These are phyloP conservation scores for Knufia petricola DNA, from an alignment of 2,329 filamentous ascomycete genomes.

Conservation along the genomic window DNA sequence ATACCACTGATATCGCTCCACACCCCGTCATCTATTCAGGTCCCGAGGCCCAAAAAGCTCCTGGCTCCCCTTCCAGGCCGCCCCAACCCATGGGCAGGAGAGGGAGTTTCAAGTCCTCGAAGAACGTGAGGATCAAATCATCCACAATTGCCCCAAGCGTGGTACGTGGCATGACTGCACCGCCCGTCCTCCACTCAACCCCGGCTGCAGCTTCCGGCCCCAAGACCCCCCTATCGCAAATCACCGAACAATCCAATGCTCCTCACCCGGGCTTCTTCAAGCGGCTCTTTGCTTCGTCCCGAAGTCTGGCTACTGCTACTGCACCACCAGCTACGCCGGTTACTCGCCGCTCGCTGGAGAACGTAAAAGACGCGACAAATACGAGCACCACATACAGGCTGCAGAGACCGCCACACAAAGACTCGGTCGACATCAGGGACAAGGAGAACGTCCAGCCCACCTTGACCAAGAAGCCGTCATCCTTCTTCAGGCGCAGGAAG, in stretches of 20 bases:
- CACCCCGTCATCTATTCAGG: conserved; percentile 76
- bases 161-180: conserved; percentile 24
- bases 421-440: conserved; percentile 23
- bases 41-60: conserved; percentile 49
- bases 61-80: conserved; percentile 24
- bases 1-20: conserved; percentile 62
- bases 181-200: conserved; percentile 15
- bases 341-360: background rate
- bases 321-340: conserved; percentile 15
- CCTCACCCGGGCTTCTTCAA: conserved; percentile 76
- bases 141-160: conserved; percentile 31
- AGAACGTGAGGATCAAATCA: conserved; percentile 31
- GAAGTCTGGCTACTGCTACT: conserved; percentile 31
- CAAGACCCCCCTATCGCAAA: conserved; percentile 32
- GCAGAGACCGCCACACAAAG: conserved; percentile 25
- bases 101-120: conserved; percentile 36
- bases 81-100: conserved; percentile 29
- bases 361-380: conserved; percentile 11
- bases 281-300: conserved; percentile 75
- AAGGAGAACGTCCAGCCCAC: conserved; percentile 28
- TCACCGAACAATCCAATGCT: conserved; percentile 25
- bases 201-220: conserved; percentile 1
- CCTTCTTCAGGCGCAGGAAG: conserved; percentile 91
- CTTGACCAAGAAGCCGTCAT: conserved; percentile 83
- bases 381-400: conserved; percentile 21